A percentile compares a stretch with the other conserved stretches of the same genome.
Conservation (phyloP, 2,329 filamentous ascomycete genomes). For the Colletotrichum chlorophyti region DNA sequence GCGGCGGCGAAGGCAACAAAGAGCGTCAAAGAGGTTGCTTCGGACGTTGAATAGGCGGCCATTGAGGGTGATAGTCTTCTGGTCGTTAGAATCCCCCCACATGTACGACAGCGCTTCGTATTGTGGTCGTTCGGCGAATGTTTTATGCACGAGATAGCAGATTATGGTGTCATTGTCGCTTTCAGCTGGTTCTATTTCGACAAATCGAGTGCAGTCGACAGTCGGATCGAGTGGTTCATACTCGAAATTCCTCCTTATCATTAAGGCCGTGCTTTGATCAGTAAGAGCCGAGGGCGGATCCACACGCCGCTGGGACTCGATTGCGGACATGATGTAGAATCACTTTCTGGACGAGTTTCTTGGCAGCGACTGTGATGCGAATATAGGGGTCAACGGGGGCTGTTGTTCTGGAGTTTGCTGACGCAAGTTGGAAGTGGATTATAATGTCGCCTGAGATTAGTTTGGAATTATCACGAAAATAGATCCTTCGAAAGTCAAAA, state of each 20-base stretch:
- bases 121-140: constrained; percentile 29
- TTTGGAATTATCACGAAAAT: too few species aligned
- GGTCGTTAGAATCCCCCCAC: constrained; percentile 28
- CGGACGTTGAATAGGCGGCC: constrained; percentile 22
- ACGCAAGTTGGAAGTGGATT: too few species aligned
- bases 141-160: constrained; percentile 23
- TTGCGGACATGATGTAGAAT: too few species aligned
- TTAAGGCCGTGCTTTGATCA: too few species aligned
- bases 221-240: not conserved
- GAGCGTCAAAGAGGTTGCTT: constrained; percentile 27
- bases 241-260: not conserved
- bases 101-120: constrained; percentile 36
- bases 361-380: too few species aligned
- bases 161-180: constrained; percentile 12
- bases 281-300: too few species aligned
- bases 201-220: constrained; percentile 23
- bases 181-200: constrained; percentile 22
- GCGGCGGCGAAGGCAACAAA: constrained; percentile 24
- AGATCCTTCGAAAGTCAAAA: too few species aligned
- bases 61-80: constrained; percentile 28
- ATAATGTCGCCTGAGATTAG: too few species aligned
- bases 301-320: not conserved
- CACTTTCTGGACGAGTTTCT: too few species aligned
- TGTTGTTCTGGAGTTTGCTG: too few species aligned
- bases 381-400: too few species aligned